phyloP scores from a whole-genome alignment of 192 early-diverging fungal species.

The Powellomyces hirtus region DNA sequence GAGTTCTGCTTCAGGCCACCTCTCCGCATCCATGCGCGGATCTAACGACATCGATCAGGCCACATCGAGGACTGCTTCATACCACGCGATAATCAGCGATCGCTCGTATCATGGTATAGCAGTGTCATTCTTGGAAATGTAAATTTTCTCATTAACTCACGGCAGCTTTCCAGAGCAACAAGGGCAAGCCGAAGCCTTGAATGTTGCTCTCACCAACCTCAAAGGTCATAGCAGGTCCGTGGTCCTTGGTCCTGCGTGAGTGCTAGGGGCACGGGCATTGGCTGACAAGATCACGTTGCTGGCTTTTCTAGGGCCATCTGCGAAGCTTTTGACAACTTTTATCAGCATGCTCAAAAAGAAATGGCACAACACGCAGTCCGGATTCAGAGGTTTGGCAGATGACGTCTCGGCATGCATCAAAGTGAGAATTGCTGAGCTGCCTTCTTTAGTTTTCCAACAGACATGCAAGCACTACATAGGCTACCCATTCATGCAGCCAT shows the following conservation, averaged over 20 bases:
- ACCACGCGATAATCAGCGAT: slow-evolving; percentile 14
- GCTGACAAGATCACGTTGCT: too few relatives aligned
- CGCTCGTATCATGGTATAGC: not conserved
- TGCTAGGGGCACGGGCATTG: slow-evolving; percentile 25
- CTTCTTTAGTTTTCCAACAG: slow-evolving; percentile 44
- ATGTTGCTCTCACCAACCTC: slow-evolving; percentile 35
- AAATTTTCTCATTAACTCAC: not conserved
- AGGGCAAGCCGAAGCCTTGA: slow-evolving; percentile 35
- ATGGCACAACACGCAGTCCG: slow-evolving; percentile 34
- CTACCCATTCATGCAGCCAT: slow-evolving; percentile 44
- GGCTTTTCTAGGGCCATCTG: too few relatives aligned
- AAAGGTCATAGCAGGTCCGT: slow-evolving; percentile 28
- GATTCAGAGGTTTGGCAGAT: slow-evolving; percentile 31
- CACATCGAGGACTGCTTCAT: not conserved
- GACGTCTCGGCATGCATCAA: not conserved
- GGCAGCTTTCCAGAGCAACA: slow-evolving; percentile 33
- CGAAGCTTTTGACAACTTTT: slow-evolving; percentile 18
- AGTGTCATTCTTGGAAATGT: not conserved
- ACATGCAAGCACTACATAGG: slow-evolving; percentile 40
- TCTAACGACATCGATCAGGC: too few relatives aligned
- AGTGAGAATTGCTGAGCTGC: not conserved
- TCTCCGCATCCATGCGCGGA: too few relatives aligned
- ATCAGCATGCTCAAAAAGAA: slow-evolving; percentile 40
- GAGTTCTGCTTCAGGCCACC: too few relatives aligned
- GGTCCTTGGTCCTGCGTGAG: slow-evolving; percentile 1